A percentile compares a stretch with the other conserved stretches of the same genome.
These are phyloP conservation scores for Lagenidium giganteum DNA, from an alignment of 352 stramenopile genomes.

Conservation along the genomic window DNA sequence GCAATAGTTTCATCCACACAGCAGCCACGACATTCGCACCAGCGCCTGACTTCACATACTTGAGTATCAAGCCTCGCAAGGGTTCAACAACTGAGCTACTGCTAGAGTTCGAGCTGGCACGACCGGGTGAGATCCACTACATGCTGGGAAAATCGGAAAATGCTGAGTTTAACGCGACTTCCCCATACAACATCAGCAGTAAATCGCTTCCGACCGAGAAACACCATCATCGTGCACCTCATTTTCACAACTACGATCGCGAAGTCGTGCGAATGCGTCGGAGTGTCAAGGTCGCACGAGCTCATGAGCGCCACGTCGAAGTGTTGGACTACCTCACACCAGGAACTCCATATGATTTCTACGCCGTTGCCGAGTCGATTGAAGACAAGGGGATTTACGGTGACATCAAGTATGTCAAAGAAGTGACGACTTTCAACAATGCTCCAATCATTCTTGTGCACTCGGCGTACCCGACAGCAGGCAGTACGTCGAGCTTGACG, in stretches of 20 bases:
- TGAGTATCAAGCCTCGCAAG: slow-evolving; percentile 41
- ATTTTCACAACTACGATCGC: slow-evolving; percentile 49
- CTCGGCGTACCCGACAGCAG: slow-evolving; percentile 52
- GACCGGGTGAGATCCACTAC: slow-evolving; percentile 68
- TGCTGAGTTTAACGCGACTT: slow-evolving; percentile 61
- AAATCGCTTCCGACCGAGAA: slow-evolving; percentile 33
- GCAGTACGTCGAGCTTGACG: slow-evolving; percentile 34
- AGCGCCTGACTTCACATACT: slow-evolving; percentile 38
- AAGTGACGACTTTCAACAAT: slow-evolving; percentile 55
- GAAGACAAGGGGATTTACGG: slow-evolving; percentile 62
- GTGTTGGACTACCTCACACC: slow-evolving; percentile 56
- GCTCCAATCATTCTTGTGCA: slow-evolving; percentile 65
- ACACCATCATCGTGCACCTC: slow-evolving; percentile 4
- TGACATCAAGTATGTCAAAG: slow-evolving; percentile 27
- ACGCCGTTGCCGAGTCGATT: slow-evolving; percentile 43
- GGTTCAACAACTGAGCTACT: slow-evolving; percentile 75
- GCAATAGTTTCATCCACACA: slow-evolving; percentile 28
- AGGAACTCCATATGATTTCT: slow-evolving; percentile 60
- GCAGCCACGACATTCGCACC: slow-evolving; percentile 34
- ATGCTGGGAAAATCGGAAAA: slow-evolving; percentile 55
- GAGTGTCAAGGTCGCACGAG: slow-evolving; percentile 28
- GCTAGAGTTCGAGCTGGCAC: slow-evolving; percentile 45
- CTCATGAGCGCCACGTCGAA: slow-evolving; percentile 28
- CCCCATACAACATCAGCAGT: slow-evolving; percentile 69
- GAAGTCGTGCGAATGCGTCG: slow-evolving; percentile 52